phyloP scores from a whole-genome alignment of 1,139 yeast species.

The Geotrichum candidum region DNA sequence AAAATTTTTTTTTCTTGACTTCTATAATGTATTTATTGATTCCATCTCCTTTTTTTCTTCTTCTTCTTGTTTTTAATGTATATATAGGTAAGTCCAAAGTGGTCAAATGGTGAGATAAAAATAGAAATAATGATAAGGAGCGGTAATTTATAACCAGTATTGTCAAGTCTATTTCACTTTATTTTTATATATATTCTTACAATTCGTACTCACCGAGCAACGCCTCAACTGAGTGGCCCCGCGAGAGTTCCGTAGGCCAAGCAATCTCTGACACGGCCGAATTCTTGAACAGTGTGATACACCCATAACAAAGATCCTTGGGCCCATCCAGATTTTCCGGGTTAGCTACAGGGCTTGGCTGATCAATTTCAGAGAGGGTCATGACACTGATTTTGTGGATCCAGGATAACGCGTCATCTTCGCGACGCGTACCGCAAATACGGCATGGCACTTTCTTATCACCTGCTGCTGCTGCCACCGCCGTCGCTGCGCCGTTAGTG shows the following conservation, averaged over 20 bases:
- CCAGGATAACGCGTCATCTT: conserved; percentile 61
- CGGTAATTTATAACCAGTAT: too few species aligned
- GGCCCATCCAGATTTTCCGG: conserved; percentile 8
- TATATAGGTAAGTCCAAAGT: too few species aligned
- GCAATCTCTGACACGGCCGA: conserved; percentile 19
- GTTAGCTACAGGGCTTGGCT: background rate
- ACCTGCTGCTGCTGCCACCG: conserved; percentile 18
- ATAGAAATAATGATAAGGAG: too few species aligned
- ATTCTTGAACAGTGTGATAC: conserved; percentile 50
- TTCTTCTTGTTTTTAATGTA: too few species aligned
- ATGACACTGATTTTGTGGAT: conserved; percentile 65
- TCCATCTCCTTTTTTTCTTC: too few species aligned
- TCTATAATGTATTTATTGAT: too few species aligned
- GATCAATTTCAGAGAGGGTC: conserved; percentile 43
- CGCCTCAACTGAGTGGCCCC: conserved; percentile 14
- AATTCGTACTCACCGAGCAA: conserved; percentile 22
- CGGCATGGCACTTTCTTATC: conserved; percentile 23
- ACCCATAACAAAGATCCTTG: conserved; percentile 64
- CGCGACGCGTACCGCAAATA: conserved; percentile 30
- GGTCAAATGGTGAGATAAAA: too few species aligned
- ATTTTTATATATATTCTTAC: background rate
- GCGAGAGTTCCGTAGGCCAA: conserved; percentile 21
- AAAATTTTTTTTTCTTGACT: background rate
- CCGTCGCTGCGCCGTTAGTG: conserved; percentile 4
- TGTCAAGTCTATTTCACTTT: background rate